Conservation (phyloP, 441 rosid genomes). For the Arabidopsis lyrata region DNA sequence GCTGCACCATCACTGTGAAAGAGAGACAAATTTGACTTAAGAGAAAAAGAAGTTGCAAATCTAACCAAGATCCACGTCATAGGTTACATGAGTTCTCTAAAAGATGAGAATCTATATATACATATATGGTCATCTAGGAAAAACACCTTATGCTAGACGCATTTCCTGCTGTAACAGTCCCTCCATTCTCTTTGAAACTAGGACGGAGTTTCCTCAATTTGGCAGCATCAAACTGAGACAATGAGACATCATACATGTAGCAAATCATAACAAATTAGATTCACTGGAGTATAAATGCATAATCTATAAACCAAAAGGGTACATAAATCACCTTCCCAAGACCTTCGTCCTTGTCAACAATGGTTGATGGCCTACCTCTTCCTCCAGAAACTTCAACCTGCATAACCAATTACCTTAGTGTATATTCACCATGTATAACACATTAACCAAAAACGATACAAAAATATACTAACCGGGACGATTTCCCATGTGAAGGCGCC, state of each 20-base stretch:
- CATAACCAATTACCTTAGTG: constrained; percentile 20
- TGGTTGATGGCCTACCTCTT: constrained; percentile 85
- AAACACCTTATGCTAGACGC: constrained; percentile 97
- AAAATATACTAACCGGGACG: constrained; percentile 67
- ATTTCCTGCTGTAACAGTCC: constrained; percentile 96
- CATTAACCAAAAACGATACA: constrained; percentile 18
- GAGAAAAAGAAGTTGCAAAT: constrained; percentile 7
- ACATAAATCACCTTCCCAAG: constrained; percentile 77
- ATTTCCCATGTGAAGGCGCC: constrained; percentile 97
- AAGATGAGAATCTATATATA: not conserved
- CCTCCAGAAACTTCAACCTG: constrained; percentile 98
- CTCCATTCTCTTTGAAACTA: constrained; percentile 93
- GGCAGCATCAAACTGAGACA: constrained; percentile 83
- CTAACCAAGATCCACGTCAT: constrained; percentile 12
- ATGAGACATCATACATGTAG: constrained; percentile 15
- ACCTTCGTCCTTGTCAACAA: constrained; percentile 94
- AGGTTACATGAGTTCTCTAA: not conserved
- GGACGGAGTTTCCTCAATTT: constrained; percentile 95
- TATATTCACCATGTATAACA: constrained; percentile 6
- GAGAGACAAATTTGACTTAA: not conserved
- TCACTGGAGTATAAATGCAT: constrained; percentile 7
- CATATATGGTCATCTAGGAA: constrained; percentile 6
- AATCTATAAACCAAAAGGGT: not conserved
- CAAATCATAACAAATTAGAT: constrained; percentile 6
- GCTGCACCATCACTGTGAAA: constrained; percentile 94